Evolutionary conservation across 495 filamentous ascomycete genomes (phyloP).

Genomic region (Saxispiralis lemnorum): DNA sequence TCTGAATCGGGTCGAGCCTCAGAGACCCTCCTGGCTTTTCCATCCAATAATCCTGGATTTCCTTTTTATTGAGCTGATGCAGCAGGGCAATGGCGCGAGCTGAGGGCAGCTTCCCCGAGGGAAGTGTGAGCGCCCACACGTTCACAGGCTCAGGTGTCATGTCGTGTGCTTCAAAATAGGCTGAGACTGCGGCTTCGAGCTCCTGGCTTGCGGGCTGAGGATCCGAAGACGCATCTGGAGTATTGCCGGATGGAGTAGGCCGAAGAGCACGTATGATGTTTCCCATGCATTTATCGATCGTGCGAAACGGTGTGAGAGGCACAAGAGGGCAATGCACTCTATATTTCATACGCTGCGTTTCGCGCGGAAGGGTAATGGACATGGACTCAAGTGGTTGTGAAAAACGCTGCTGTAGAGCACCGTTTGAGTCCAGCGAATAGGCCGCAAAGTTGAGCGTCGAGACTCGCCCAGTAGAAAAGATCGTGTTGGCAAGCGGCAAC

Average conservation of each 20-base stretch:
- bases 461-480: constrained; percentile 14
- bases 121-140: constrained; percentile 62
- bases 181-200: constrained; percentile 47
- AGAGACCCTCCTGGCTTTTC: constrained; percentile 16
- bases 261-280: constrained; percentile 53
- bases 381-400: constrained; percentile 1
- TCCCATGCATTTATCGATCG: constrained; percentile 51
- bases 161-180: constrained; percentile 33
- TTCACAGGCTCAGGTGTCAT: constrained; percentile 34
- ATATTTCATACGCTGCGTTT: constrained; percentile 1
- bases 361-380: constrained; percentile 16
- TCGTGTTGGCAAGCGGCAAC: constrained; percentile 15
- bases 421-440: not conserved
- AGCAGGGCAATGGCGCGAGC: not conserved
- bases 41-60: not conserved
- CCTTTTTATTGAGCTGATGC: not conserved
- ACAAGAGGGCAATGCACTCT: constrained; percentile 31
- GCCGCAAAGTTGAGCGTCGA: constrained; percentile 5
- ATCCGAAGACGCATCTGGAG: constrained; percentile 10
- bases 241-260: not conserved
- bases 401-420: not conserved
- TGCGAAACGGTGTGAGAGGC: constrained; percentile 46
- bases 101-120: constrained; percentile 29
- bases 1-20: not conserved
- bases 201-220: constrained; percentile 55